Evolutionary conservation across 768 basidiomycete species (phyloP).

Genomic region (Tephrocybe sp.): DNA sequence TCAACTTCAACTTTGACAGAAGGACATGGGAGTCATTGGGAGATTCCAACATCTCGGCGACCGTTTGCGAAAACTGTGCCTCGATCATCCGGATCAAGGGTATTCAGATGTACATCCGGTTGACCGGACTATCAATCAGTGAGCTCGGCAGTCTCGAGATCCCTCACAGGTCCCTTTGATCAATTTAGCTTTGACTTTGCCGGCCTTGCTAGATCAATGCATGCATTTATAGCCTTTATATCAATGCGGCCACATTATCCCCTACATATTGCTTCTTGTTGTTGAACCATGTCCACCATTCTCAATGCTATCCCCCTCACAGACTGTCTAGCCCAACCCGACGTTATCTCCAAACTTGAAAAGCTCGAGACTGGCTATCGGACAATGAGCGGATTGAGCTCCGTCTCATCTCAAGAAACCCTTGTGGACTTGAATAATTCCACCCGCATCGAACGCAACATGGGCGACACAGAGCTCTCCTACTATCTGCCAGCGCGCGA

Average conservation of each 20-base stretch:
- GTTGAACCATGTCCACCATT: neutral
- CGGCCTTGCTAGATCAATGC: neutral
- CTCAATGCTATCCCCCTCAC: neutral
- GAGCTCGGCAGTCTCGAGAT: too few species aligned
- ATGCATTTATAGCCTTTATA: neutral
- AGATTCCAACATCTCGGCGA: too few species aligned
- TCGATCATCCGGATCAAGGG: neutral
- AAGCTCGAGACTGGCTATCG: neutral
- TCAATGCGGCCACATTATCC: neutral
- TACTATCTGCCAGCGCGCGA: slow-evolving; percentile 82
- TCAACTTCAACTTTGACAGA: neutral
- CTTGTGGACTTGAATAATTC: slow-evolving; percentile 12
- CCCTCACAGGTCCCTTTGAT: too few species aligned
- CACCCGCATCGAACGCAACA: slow-evolving; percentile 42
- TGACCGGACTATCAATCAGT: too few species aligned
- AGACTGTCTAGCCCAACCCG: neutral
- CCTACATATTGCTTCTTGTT: neutral
- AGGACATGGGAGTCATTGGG: too few species aligned
- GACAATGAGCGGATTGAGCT: neutral
- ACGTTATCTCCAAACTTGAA: neutral
- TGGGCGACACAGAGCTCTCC: slow-evolving; percentile 77
- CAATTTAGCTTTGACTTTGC: neutral
- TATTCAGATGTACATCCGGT: neutral
- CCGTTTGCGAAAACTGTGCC: too few species aligned
- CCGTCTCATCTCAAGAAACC: slow-evolving; percentile 19